Conservation (phyloP, 441 rosid species). For the Populus tomentosa region DNA sequence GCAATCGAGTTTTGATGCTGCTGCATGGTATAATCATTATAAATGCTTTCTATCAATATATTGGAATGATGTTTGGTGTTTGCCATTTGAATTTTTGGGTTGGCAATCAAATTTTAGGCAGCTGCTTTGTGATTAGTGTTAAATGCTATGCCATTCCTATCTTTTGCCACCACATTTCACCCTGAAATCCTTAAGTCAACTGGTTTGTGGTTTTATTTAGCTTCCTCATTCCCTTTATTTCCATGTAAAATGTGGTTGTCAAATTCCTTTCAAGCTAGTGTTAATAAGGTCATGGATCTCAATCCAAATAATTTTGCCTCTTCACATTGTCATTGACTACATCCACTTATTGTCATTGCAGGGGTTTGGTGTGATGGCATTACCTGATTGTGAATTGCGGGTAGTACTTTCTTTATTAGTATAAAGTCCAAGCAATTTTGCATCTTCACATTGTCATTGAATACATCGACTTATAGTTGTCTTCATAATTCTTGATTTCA, state of each 20-base stretch:
- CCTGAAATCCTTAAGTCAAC: neutral
- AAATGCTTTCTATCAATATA: no score
- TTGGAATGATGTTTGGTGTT: neutral
- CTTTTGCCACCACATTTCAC: neutral
- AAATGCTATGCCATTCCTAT: neutral
- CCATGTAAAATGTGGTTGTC: neutral
- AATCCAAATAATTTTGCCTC: neutral
- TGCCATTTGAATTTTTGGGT: neutral
- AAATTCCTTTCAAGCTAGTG: neutral
- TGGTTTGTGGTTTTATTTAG: neutral
- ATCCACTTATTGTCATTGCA: constrained; percentile 3
- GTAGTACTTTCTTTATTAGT: neutral
- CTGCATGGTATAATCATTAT: no score
- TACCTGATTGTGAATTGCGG: constrained; percentile 17
- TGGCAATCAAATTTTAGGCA: neutral
- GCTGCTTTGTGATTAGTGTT: neutral
- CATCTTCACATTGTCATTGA: no score
- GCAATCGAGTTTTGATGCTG: no score
- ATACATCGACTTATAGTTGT: no score
- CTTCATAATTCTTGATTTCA: no score
- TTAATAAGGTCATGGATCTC: neutral
- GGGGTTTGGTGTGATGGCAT: constrained; percentile 13
- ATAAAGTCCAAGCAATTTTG: no score
- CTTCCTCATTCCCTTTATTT: neutral
- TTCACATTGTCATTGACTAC: neutral